These are phyloP conservation scores for Balamuthia mandrillaris DNA, from an alignment of 208 protist species.

Conservation along the genomic window DNA sequence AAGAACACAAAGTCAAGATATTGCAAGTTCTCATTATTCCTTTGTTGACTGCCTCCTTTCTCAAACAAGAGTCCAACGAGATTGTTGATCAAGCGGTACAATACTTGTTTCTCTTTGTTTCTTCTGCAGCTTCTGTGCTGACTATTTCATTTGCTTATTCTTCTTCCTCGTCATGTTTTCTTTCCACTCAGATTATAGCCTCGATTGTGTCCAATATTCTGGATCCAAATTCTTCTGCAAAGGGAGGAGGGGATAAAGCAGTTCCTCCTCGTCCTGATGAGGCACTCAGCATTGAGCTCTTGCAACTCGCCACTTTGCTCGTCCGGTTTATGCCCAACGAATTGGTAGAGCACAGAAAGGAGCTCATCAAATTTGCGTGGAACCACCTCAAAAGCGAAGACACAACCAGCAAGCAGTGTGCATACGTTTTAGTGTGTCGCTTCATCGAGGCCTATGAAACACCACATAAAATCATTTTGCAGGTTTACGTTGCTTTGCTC, in stretches of 20 bases:
- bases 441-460: conserved; percentile 81
- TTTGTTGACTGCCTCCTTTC: conserved; percentile 48
- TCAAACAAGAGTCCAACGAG: conserved; percentile 14
- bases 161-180: background rate
- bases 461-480: conserved; percentile 75
- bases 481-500: conserved; percentile 76
- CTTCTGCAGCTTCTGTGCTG: background rate
- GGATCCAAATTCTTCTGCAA: background rate
- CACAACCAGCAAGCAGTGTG: conserved; percentile 66
- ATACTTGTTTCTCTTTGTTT: background rate
- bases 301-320: conserved; percentile 72
- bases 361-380: conserved; percentile 79
- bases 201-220: conserved; percentile 2
- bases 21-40: conserved; percentile 74
- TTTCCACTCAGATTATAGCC: background rate
- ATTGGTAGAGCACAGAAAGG: conserved; percentile 24
- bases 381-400: conserved; percentile 77
- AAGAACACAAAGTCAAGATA: conserved; percentile 67
- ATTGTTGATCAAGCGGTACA: background rate
- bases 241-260: background rate
- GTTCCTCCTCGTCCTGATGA: background rate
- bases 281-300: conserved; percentile 66
- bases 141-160: background rate
- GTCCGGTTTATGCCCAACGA: conserved; percentile 49
- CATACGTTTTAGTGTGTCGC: conserved; percentile 74